Evolutionary conservation across 768 basidiomycete species (phyloP).

Genomic region (Mycena amicta): DNA sequence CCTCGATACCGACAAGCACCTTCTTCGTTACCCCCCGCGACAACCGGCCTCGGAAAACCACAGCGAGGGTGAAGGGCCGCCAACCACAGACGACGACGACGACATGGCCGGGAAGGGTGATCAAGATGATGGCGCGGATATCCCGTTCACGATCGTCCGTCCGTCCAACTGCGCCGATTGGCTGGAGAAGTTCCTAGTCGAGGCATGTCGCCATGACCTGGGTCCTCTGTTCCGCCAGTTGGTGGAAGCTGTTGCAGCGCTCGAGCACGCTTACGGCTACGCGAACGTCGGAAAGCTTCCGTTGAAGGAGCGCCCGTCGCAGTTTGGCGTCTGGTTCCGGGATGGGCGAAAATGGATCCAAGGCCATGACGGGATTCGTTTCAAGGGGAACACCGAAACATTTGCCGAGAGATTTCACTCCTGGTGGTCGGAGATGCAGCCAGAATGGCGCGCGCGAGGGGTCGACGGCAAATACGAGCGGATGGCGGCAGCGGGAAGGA

Average conservation of each 20-base stretch:
- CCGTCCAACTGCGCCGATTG: background rate
- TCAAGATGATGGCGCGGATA: too few species aligned
- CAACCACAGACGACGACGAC: too few species aligned
- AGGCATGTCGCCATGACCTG: background rate
- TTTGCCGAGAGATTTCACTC: background rate
- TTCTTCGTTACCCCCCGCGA: too few species aligned
- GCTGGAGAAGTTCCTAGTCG: background rate
- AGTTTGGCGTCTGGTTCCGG: background rate
- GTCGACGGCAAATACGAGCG: background rate
- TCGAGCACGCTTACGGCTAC: background rate
- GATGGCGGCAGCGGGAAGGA: background rate
- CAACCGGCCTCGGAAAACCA: too few species aligned
- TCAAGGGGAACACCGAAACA: background rate
- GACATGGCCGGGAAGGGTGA: too few species aligned
- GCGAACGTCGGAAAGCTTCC: background rate
- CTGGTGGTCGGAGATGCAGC: background rate
- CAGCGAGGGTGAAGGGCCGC: too few species aligned
- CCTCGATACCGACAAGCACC: too few species aligned
- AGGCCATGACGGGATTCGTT: background rate
- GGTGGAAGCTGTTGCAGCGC: background rate
- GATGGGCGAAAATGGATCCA: background rate
- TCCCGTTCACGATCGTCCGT: background rate
- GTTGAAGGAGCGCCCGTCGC: background rate
- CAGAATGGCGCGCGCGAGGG: background rate
- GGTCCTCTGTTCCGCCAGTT: background rate